These are phyloP conservation scores for Eragrostis curvula DNA, from an alignment of 176 grass and related monocot genomes.

Conservation along the genomic window DNA sequence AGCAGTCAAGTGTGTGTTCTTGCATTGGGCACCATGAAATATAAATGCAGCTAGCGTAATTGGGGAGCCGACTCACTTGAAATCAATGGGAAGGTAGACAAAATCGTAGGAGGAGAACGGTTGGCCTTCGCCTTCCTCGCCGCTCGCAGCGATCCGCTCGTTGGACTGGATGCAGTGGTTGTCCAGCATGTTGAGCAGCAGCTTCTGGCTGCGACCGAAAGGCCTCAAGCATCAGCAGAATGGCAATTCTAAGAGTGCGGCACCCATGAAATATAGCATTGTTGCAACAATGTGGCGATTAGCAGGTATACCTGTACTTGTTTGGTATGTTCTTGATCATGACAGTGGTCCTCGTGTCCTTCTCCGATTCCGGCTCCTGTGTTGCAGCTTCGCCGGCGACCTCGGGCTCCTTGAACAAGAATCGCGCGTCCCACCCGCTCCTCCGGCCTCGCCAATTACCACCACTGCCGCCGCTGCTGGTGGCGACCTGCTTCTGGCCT, in stretches of 20 bases:
- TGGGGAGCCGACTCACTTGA: conserved; percentile 76
- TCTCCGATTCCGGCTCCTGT: conserved; percentile 8
- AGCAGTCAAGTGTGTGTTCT: background rate
- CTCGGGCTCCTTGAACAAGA: conserved; percentile 79
- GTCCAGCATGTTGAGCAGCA: conserved; percentile 93
- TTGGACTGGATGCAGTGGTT: conserved; percentile 95
- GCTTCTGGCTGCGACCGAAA: conserved; percentile 76
- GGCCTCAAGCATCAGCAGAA: conserved; percentile 26
- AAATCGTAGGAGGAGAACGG: conserved; percentile 95
- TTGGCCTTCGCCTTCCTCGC: conserved; percentile 34
- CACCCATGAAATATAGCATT: conserved; percentile 53
- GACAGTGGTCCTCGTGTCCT: conserved; percentile 90
- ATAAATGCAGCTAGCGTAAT: conserved; percentile 36
- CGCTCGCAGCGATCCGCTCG: conserved; percentile 58
- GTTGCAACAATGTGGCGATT: conserved; percentile 10
- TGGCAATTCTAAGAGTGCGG: conserved; percentile 34
- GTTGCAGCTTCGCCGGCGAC: background rate
- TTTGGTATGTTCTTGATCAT: conserved; percentile 99
- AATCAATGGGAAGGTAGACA: conserved; percentile 99
- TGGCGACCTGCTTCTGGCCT: conserved; percentile 24
- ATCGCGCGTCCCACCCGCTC: conserved; percentile 61
- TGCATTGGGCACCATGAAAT: conserved; percentile 55
- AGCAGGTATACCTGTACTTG: conserved; percentile 82
- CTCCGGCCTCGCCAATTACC: conserved; percentile 44
- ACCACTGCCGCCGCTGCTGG: conserved; percentile 2